Evolutionary conservation across 2,329 filamentous ascomycete genomes (phyloP).

Genomic region (Phialophora chinensis): DNA sequence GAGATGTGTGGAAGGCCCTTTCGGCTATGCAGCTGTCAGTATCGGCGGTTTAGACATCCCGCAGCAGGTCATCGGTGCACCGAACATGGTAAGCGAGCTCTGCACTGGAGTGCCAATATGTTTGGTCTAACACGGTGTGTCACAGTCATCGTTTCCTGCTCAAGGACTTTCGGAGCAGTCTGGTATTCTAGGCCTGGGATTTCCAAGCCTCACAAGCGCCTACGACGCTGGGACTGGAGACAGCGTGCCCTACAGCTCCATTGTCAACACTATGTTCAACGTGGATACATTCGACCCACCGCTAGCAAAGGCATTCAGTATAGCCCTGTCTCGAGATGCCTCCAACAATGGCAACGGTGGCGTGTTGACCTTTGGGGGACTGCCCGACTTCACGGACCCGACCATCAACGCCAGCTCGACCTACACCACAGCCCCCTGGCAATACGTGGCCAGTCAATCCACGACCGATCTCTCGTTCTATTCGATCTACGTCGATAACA

Average conservation of each 20-base stretch:
- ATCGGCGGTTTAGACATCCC: neutral
- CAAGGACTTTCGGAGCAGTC: neutral
- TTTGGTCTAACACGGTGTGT: neutral
- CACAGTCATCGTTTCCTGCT: neutral
- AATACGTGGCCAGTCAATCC: slow-evolving; percentile 3
- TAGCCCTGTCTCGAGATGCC: slow-evolving; percentile 9
- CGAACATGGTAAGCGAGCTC: neutral
- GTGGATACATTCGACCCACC: slow-evolving; percentile 2
- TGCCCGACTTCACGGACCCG: neutral
- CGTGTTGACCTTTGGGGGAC: slow-evolving; percentile 15
- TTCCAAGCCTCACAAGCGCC: neutral
- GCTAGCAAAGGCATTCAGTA: slow-evolving; percentile 1
- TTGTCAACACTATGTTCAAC: slow-evolving; percentile 1
- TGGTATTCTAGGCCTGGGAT: neutral
- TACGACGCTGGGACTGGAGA: neutral
- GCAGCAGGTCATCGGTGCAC: neutral
- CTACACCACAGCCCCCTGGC: neutral
- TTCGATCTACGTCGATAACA: neutral
- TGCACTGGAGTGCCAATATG: no score
- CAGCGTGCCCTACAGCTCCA: neutral
- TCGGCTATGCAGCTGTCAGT: neutral
- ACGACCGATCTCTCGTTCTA: neutral
- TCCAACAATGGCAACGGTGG: slow-evolving; percentile 16
- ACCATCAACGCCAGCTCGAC: neutral
- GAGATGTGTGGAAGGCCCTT: neutral